Conservation (phyloP, 2,329 filamentous ascomycete genomes). For the Dothidotthia symphoricarpi region DNA sequence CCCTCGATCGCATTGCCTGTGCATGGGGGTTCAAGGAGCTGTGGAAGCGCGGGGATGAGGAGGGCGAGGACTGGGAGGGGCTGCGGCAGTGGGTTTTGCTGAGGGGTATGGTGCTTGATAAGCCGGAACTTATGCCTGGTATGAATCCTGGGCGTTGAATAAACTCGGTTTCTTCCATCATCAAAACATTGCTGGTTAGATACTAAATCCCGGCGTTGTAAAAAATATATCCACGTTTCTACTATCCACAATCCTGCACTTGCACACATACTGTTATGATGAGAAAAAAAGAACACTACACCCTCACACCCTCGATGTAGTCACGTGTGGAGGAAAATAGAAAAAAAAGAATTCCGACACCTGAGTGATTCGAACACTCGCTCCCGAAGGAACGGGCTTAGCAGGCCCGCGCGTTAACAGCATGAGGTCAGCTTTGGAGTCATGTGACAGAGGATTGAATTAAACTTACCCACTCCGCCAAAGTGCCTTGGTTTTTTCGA, state of each 20-base stretch:
- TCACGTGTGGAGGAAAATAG: background rate
- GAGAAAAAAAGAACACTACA: background rate
- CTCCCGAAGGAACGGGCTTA: slow-evolving; percentile 33
- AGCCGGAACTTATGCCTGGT: slow-evolving; percentile 85
- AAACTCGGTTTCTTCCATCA: background rate
- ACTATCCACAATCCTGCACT: background rate
- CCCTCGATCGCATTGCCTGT: slow-evolving; percentile 79
- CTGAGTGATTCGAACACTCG: slow-evolving; percentile 32
- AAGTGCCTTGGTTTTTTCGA: slow-evolving; percentile 13
- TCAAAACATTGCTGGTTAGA: too few relatives aligned
- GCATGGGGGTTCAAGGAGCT: slow-evolving; percentile 89
- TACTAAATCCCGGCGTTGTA: background rate
- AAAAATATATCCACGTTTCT: background rate
- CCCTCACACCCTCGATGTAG: slow-evolving; percentile 3
- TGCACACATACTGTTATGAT: background rate
- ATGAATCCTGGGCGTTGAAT: slow-evolving; percentile 58
- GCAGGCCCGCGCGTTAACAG: slow-evolving; percentile 31
- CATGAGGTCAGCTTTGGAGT: too few relatives aligned
- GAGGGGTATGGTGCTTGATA: slow-evolving; percentile 86
- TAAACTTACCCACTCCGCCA: background rate
- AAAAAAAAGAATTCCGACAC: slow-evolving; percentile 17
- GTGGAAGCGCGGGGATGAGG: slow-evolving; percentile 81
- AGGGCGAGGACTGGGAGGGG: slow-evolving; percentile 83
- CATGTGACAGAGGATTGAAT: too few relatives aligned
- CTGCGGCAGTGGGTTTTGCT: slow-evolving; percentile 79